Conservation (phyloP, 1,284 basidiomycete genomes). For the Porogramme epimiltina region DNA sequence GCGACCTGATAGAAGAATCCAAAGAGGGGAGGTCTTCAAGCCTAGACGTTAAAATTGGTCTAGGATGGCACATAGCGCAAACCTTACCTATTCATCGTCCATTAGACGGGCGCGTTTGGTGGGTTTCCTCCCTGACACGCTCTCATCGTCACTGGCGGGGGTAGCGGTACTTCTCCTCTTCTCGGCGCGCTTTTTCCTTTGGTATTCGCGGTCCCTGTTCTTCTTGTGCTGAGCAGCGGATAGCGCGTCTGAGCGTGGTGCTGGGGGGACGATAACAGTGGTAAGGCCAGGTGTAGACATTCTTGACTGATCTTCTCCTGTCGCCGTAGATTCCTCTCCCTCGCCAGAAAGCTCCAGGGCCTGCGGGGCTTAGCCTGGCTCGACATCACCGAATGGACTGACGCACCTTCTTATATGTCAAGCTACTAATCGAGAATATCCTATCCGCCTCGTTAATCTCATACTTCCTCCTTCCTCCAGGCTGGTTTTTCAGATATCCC, state of each 20-base stretch:
- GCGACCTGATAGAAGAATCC: too few relatives aligned
- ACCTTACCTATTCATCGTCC: constrained; percentile 48
- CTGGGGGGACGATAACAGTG: constrained; percentile 74
- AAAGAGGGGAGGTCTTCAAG: background rate
- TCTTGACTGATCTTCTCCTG: constrained; percentile 54
- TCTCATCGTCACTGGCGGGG: constrained; percentile 66
- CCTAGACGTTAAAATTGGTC: too few relatives aligned
- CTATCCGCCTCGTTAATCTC: constrained; percentile 77
- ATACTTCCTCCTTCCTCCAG: constrained; percentile 63
- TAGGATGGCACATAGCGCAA: background rate
- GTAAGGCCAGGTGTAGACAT: constrained; percentile 65
- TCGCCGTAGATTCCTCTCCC: constrained; percentile 62
- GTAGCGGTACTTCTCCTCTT: constrained; percentile 60
- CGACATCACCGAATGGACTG: too few relatives aligned
- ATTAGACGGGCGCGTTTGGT: constrained; percentile 63
- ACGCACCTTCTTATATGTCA: constrained; percentile 69
- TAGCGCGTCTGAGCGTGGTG: constrained; percentile 61
- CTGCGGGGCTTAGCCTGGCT: constrained; percentile 35
- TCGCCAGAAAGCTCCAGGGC: constrained; percentile 75
- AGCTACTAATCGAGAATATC: constrained; percentile 77
- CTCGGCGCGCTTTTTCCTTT: constrained; percentile 66
- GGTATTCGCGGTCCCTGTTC: constrained; percentile 72
- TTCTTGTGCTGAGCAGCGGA: constrained; percentile 74
- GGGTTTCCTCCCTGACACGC: constrained; percentile 52
- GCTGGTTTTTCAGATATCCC: constrained; percentile 78